Conservation (phyloP, 202 grass and related monocot genomes). For the Digitaria exilis region DNA sequence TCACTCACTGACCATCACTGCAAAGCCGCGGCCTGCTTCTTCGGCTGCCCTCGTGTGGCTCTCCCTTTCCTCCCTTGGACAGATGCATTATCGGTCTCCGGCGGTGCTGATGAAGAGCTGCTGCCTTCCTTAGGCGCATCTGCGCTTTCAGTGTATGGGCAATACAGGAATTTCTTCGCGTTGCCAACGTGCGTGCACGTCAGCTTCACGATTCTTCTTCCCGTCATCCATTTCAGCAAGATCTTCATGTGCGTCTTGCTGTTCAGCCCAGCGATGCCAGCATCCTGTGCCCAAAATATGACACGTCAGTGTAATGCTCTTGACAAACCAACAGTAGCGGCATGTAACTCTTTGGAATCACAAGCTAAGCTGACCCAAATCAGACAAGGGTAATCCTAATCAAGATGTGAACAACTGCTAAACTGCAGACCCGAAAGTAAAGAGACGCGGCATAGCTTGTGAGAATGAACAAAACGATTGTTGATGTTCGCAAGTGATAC, state of each 20-base stretch:
- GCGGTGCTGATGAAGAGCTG: neutral
- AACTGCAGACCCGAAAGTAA: neutral
- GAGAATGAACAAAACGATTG: neutral
- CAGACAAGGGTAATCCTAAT: neutral
- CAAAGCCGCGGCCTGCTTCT: conserved; percentile 28
- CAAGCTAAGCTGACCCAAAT: neutral
- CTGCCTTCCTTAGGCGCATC: neutral
- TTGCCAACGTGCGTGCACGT: conserved; percentile 48
- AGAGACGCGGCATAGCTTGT: neutral
- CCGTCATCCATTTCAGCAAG: conserved; percentile 94
- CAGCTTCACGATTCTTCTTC: conserved; percentile 68
- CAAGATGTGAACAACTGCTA: neutral
- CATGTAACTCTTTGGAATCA: neutral
- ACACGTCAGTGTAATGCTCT: neutral
- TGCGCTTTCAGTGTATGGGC: conserved; percentile 32
- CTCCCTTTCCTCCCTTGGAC: conserved; percentile 2
- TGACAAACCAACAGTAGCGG: neutral
- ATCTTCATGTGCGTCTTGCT: conserved; percentile 99
- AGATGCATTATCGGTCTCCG: neutral
- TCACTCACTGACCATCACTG: neutral
- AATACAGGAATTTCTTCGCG: conserved; percentile 71
- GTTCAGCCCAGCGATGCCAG: conserved; percentile 67
- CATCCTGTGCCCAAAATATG: conserved; percentile 45
- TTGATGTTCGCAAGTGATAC: neutral
- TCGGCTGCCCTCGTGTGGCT: conserved; percentile 21